Evolutionary conservation across 116 monocot genomes (phyloP).

Genomic region (Phalaenopsis hybrid): DNA sequence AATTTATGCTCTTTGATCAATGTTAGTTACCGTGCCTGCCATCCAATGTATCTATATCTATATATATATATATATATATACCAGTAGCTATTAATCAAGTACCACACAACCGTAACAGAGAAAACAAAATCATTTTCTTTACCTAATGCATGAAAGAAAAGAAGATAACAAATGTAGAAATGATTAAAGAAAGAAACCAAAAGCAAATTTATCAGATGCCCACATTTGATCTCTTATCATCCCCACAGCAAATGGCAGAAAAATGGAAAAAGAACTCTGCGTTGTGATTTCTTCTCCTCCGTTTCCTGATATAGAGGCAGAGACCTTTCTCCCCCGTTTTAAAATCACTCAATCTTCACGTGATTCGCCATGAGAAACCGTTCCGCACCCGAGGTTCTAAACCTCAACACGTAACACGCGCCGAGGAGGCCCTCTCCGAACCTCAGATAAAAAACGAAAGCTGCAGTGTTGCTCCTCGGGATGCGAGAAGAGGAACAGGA

Average conservation of each 20-base stretch:
- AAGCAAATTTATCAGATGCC: background rate
- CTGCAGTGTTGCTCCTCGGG: background rate
- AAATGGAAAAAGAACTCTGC: background rate
- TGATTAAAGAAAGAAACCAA: background rate
- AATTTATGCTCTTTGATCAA: no score
- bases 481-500: background rate
- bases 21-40: no score
- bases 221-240: slow-evolving; percentile 5
- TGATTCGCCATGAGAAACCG: background rate
- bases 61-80: no score
- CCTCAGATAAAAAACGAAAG: background rate
- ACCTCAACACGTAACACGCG: background rate
- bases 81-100: no score
- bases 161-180: background rate
- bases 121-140: background rate
- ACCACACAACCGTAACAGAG: background rate
- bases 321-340: background rate
- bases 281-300: background rate
- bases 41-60: no score
- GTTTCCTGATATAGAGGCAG: background rate
- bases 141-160: background rate
- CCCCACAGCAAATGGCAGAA: background rate
- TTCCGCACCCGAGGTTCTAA: background rate
- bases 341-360: background rate
- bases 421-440: background rate